These are phyloP conservation scores for Endoconidiophora laricicola DNA, from an alignment of 2,329 filamentous ascomycete genomes.

Conservation along the genomic window DNA sequence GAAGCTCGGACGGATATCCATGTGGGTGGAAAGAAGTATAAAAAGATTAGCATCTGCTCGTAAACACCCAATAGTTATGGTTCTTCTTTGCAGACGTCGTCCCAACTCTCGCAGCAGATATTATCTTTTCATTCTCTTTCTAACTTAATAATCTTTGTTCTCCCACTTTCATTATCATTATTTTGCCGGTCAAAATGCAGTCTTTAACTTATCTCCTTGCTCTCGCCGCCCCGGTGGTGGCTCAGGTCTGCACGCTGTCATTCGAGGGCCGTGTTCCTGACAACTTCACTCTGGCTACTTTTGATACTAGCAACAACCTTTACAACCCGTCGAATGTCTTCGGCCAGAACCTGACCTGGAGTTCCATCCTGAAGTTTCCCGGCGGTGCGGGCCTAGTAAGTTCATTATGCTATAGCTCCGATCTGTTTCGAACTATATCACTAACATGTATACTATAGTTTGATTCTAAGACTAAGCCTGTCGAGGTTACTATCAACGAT, in stretches of 20 bases:
- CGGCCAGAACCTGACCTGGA: slow-evolving; percentile 34
- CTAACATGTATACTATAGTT: slow-evolving; percentile 19
- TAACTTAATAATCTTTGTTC: not conserved
- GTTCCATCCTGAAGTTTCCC: slow-evolving; percentile 31
- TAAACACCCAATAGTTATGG: too few relatives aligned
- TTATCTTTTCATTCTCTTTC: slow-evolving; percentile 5
- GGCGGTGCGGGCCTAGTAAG: slow-evolving; percentile 24
- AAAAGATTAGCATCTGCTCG: too few relatives aligned
- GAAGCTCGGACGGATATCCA: too few relatives aligned
- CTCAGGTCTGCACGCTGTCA: slow-evolving; percentile 13
- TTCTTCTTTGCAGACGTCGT: slow-evolving; percentile 4
- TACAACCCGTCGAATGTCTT: slow-evolving; percentile 37
- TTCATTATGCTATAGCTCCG: slow-evolving; percentile 5
- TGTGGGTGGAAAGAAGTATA: too few relatives aligned
- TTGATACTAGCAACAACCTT: slow-evolving; percentile 26
- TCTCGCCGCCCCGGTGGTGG: slow-evolving; percentile 13
- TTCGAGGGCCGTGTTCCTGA: slow-evolving; percentile 31
- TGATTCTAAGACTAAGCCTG: slow-evolving; percentile 26
- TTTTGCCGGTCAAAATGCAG: slow-evolving; percentile 12
- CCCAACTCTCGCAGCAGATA: not conserved
- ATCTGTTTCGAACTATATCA: not conserved
- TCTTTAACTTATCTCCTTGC: slow-evolving; percentile 21
- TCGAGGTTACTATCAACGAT: slow-evolving; percentile 41
- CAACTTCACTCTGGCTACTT: slow-evolving; percentile 22
- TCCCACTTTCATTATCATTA: not conserved